phyloP scores from a whole-genome alignment of 441 rosid species.

The Syzygium syzygioides region DNA sequence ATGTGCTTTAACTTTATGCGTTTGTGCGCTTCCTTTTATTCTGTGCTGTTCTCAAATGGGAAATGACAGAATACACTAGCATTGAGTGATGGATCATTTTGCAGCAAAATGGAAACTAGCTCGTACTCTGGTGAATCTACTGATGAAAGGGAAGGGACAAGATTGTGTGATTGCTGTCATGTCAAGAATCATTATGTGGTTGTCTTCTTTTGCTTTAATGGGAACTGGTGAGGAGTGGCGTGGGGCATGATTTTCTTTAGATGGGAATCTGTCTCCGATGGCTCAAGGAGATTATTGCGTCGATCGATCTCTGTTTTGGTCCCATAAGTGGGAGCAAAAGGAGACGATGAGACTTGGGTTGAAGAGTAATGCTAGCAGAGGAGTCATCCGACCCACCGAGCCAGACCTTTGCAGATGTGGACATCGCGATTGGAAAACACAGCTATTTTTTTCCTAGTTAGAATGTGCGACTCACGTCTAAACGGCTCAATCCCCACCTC shows the following conservation, averaged over 20 bases:
- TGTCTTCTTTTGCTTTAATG: neutral
- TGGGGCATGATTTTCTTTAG: neutral
- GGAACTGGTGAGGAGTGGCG: neutral
- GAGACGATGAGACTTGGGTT: neutral
- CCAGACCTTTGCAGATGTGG: neutral
- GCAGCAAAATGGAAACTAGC: neutral
- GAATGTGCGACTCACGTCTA: neutral
- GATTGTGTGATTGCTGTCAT: neutral
- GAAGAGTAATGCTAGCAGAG: neutral
- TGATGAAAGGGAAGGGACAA: neutral
- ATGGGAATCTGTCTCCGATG: neutral
- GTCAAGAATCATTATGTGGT: neutral
- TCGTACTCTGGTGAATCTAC: neutral
- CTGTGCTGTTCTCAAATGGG: neutral
- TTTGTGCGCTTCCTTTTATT: neutral
- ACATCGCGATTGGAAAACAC: neutral
- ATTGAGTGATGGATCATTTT: neutral
- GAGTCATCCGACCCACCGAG: neutral
- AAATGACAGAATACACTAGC: neutral
- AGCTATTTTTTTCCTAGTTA: neutral
- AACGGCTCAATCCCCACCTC: neutral
- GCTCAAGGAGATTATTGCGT: neutral
- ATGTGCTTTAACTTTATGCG: neutral
- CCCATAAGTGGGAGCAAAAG: neutral
- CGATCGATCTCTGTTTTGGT: neutral